Percentiles rank a stretch among this genome's conserved stretches.
These are phyloP conservation scores for Ustilago loliicola DNA, from an alignment of 1,284 basidiomycete species.

Conservation along the genomic window DNA sequence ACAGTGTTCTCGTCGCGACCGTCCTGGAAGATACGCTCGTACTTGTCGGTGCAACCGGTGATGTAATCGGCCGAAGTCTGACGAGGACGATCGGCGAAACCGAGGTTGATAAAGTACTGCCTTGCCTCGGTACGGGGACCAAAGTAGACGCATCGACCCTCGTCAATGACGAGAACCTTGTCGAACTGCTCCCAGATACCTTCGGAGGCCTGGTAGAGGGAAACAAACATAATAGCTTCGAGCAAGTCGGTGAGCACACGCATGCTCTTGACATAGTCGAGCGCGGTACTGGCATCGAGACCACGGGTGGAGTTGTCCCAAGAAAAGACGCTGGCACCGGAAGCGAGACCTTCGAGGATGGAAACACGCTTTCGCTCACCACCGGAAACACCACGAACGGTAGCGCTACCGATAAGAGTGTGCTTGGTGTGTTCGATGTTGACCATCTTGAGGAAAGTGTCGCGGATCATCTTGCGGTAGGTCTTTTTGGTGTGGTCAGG, in stretches of 20 bases:
- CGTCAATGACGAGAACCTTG: slow-evolving; percentile 69
- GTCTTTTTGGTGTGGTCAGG: slow-evolving; percentile 73
- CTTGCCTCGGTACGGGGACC: slow-evolving; percentile 60
- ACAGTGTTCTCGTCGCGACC: slow-evolving; percentile 78
- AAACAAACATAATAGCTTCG: slow-evolving; percentile 82
- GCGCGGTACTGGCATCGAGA: slow-evolving; percentile 85
- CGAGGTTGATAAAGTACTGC: slow-evolving; percentile 65
- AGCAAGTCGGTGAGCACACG: slow-evolving; percentile 83
- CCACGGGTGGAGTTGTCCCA: slow-evolving; percentile 82
- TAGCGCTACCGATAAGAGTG: slow-evolving; percentile 80
- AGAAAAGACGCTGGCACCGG: slow-evolving; percentile 75
- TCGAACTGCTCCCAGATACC: slow-evolving; percentile 76
- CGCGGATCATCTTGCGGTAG: slow-evolving; percentile 74
- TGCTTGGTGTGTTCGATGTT: slow-evolving; percentile 81
- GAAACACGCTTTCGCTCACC: slow-evolving; percentile 77
- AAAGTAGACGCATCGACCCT: slow-evolving; percentile 67
- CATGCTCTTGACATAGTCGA: slow-evolving; percentile 81
- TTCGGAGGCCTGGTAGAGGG: slow-evolving; percentile 78
- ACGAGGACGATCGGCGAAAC: slow-evolving; percentile 74
- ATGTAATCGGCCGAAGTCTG: slow-evolving; percentile 75
- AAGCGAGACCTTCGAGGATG: slow-evolving; percentile 77
- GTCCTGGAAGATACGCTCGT: slow-evolving; percentile 75
- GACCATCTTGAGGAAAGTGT: slow-evolving; percentile 77
- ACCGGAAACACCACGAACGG: slow-evolving; percentile 82
- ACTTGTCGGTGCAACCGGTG: slow-evolving; percentile 60